Conservation (phyloP, 1,284 basidiomycete species). For the Mycena citricolor region DNA sequence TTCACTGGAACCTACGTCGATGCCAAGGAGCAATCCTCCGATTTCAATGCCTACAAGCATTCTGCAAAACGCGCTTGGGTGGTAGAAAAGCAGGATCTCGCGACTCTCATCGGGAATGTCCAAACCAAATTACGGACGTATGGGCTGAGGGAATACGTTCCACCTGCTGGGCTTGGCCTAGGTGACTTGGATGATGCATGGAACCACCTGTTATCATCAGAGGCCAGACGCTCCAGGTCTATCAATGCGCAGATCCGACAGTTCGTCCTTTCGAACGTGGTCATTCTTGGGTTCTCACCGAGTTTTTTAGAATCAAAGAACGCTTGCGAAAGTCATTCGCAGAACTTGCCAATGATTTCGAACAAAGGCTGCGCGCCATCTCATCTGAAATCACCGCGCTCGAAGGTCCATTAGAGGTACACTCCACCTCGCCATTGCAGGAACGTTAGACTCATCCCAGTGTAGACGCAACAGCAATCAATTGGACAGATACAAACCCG, state of each 20-base stretch:
- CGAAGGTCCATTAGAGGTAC: constrained; percentile 77
- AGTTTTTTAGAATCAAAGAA: constrained; percentile 78
- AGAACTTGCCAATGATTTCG: constrained; percentile 81
- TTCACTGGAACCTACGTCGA: constrained; percentile 79
- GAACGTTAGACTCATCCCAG: constrained; percentile 36
- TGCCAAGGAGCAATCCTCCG: constrained; percentile 73
- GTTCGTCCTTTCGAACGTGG: constrained; percentile 52
- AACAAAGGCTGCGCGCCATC: constrained; percentile 67
- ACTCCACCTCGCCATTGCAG: no score
- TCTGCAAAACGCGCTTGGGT: constrained; percentile 87
- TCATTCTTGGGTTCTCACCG: not conserved
- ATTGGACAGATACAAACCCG: constrained; percentile 59
- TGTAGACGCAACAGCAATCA: constrained; percentile 58
- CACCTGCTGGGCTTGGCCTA: constrained; percentile 69
- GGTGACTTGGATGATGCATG: constrained; percentile 81
- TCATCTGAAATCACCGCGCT: constrained; percentile 78
- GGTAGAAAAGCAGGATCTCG: constrained; percentile 86
- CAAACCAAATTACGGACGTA: constrained; percentile 95
- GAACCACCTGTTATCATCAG: constrained; percentile 71
- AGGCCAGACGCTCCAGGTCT: constrained; percentile 75
- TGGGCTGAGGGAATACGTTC: constrained; percentile 79
- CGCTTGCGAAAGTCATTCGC: constrained; percentile 83
- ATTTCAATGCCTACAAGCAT: constrained; percentile 83
- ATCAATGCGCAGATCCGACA: constrained; percentile 93
- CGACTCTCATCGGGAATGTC: constrained; percentile 89